Evolutionary conservation across 164 flowering plant genomes (phyloP), one percentile per base, ranked within the genome.

Genomic region (Nelumbo lutea): DNA sequence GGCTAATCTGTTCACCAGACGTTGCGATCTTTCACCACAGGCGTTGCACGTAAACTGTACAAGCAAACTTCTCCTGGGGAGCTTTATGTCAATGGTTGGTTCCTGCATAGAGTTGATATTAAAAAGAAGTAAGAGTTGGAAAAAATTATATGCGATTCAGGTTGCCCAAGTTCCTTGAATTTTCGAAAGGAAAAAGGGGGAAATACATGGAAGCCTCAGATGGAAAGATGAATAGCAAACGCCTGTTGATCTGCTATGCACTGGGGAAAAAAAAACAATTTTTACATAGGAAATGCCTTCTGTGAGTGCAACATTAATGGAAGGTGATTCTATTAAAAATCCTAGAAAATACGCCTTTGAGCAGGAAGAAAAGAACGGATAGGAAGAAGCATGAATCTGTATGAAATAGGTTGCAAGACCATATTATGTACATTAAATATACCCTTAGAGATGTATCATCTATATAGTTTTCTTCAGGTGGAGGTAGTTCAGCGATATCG

Each of bases 1-100:
- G 43, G 98, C 99, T 73, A 87, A 69, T 69, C 91, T 82, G 70
- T 89, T 92, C 38, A 95, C 75, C 8, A 87, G 86, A 77, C 88
- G 80, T 62, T 84, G 67, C 10, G 99, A 81, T 77, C 91, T 83
- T 70, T 77, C 94, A 70, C 96, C 93, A 79, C 99, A 95, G 0
- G 74, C 64, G 73, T 84, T 68, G 75, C 98, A 95, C 6, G 91
- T 95, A 73, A 95, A 95, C 52, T 85, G 79, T 41, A 92, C 94
- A 52, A 82, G 62, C 82, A 92, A 80, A 43, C 90, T 87, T 79
- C 98, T 84, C 73, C 97, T 84, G 0, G 98, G 96, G 55, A 90
- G 85, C 66, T 88, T 77, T 69, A 88, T 39, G 57, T 86, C 89
- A 71, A 85, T 73, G 13, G 70, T 76, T 60, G 81, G 83, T 64